Evolutionary conservation across 352 stramenopile species (phyloP).

Genomic region (Hyaloperonospora arabidopsidis): DNA sequence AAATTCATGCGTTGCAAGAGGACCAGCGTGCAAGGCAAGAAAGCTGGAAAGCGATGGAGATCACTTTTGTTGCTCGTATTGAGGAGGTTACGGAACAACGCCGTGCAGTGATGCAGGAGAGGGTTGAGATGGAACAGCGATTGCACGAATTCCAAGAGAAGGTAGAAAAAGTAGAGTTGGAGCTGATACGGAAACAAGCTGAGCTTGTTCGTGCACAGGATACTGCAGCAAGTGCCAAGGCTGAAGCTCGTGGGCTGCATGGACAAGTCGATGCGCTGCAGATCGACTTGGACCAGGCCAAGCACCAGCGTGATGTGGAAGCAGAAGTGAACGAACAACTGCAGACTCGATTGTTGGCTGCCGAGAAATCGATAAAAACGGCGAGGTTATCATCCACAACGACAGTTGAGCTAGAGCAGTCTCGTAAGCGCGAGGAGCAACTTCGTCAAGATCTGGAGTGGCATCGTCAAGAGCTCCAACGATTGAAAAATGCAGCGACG

Average conservation of each 20-base stretch:
- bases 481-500: constrained; percentile 26
- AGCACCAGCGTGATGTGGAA: constrained; percentile 33
- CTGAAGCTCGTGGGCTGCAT: constrained; percentile 34
- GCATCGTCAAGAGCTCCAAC: constrained; percentile 48
- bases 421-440: constrained; percentile 35
- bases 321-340: constrained; percentile 31
- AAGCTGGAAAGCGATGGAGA: constrained; percentile 47
- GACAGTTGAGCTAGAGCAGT: constrained; percentile 34
- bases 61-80: constrained; percentile 34
- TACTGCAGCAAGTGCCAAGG: constrained; percentile 16
- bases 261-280: constrained; percentile 36
- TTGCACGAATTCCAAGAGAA: constrained; percentile 27
- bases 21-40: constrained; percentile 54
- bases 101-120: constrained; percentile 34
- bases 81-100: constrained; percentile 30
- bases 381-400: constrained; percentile 7
- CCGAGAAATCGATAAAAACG: constrained; percentile 10
- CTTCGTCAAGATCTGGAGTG: constrained; percentile 55
- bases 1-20: constrained; percentile 64
- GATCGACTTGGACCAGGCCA: constrained; percentile 47
- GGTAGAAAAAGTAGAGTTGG: constrained; percentile 32
- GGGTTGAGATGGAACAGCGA: constrained; percentile 32
- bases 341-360: constrained; percentile 22
- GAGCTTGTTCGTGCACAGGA: constrained; percentile 37
- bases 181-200: constrained; percentile 20